These are phyloP conservation scores for Diaporthe helianthi DNA, from an alignment of 2,329 filamentous ascomycete species.

Conservation along the genomic window DNA sequence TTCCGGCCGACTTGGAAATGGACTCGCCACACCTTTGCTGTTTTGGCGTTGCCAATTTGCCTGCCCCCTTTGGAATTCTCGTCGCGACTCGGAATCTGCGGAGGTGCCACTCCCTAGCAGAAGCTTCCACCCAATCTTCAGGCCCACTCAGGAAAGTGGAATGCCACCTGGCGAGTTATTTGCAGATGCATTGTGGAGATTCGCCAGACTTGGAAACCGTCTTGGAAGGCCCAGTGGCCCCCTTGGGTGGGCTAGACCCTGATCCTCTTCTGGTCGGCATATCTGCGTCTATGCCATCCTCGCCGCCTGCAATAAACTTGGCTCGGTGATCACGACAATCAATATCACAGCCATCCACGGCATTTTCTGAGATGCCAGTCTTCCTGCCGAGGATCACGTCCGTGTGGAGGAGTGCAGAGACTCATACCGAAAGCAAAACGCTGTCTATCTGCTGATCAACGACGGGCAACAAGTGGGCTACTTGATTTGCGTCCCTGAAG, in stretches of 20 bases:
- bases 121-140: neutral
- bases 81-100: too few relatives aligned
- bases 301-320: neutral
- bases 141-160: neutral
- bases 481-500: slow-evolving; percentile 79
- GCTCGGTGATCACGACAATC: neutral
- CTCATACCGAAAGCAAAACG: slow-evolving; percentile 37
- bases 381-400: neutral
- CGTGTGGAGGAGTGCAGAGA: neutral
- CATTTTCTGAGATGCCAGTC: neutral
- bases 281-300: neutral
- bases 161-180: neutral
- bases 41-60: neutral
- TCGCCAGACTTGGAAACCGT: neutral
- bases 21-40: neutral
- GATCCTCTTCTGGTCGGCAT: too few relatives aligned
- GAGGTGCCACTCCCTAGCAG: neutral
- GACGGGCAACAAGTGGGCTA: slow-evolving; percentile 73
- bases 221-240: neutral
- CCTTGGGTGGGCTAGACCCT: too few relatives aligned
- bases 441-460: slow-evolving; percentile 72
- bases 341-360: neutral
- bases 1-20: too few relatives aligned
- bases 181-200: neutral
- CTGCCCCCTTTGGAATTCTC: neutral